Evolutionary conservation across 495 filamentous ascomycete species (phyloP), one percentile per base, ranked within the genome.

Genomic region (Podospora anserina): DNA sequence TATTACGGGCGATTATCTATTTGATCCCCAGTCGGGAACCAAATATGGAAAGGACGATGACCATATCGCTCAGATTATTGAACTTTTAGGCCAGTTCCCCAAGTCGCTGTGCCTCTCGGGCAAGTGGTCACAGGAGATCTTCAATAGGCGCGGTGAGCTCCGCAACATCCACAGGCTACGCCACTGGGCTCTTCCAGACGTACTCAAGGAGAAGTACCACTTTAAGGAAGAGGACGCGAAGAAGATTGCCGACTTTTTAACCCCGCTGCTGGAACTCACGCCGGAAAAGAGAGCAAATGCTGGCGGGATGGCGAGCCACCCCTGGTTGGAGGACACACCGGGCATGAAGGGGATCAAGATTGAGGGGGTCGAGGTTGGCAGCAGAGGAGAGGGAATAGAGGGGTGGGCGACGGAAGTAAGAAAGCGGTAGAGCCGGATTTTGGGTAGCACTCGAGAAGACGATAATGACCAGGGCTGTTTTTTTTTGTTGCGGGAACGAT

Each of bases 21-120:
- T 99, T 80, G 95, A 99, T 74, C 95, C 95, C 1, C 95, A 99
- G 80, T 98, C 95, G 5, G 95, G 95, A 64, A 98, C 96, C 23
- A 98, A 98, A 79, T 99, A 99, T 76, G 95, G 95, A 75, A 99
- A 99, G 83, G 95, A 99, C 78, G 95, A 99, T 80, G 95, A 99
- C 78, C 95, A 99, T 81, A 99, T 98, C 57, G 95, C 95, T 3
- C 95, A 99, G 78, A 97, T 99, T 75, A 97, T 99, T 78, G 95
- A 99, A 78, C 88, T 99, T 39, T 88, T 99, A 9, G 95, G 95
- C 23, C 88, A 89, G 20, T 98, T 99, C 78, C 94, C 95, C 59
- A 95, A 95, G 75, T 90, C 92, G 3, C 88, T 98, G 28, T 97
- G 90, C 76, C 84, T 95, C 58, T 89, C 90, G 0, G 95, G 95